Conservation (phyloP, 371 early-diverging fungal species). For the Mucor indicus region DNA sequence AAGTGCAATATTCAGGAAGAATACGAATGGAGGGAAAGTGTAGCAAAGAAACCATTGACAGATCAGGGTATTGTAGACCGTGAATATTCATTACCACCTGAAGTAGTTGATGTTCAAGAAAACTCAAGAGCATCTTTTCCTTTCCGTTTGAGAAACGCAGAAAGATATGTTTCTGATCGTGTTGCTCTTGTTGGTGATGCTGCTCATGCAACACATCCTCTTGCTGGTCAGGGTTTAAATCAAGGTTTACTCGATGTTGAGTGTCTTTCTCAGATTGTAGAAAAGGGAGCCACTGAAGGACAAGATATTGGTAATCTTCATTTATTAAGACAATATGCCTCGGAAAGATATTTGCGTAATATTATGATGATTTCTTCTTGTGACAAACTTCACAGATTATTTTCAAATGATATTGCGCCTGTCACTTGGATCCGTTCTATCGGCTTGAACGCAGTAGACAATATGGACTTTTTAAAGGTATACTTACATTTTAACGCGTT, state of each 20-base stretch:
- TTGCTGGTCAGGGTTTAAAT: slow-evolving; percentile 97
- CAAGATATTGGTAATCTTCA: slow-evolving; percentile 75
- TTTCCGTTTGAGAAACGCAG: slow-evolving; percentile 75
- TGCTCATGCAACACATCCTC: slow-evolving; percentile 94
- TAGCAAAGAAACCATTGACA: slow-evolving; percentile 29
- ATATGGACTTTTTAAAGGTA: slow-evolving; percentile 60
- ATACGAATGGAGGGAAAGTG: slow-evolving; percentile 63
- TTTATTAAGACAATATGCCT: slow-evolving; percentile 70
- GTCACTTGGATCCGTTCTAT: slow-evolving; percentile 67
- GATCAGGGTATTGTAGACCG: slow-evolving; percentile 14
- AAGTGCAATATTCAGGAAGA: slow-evolving; percentile 56
- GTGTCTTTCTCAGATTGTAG: slow-evolving; percentile 61
- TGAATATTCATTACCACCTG: slow-evolving; percentile 55
- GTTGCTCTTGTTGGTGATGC: slow-evolving; percentile 94
- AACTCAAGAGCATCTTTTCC: slow-evolving; percentile 85
- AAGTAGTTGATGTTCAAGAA: slow-evolving; percentile 60
- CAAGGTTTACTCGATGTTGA: slow-evolving; percentile 88
- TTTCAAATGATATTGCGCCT: slow-evolving; percentile 61
- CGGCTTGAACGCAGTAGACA: slow-evolving; percentile 65
- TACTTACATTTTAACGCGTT: neutral
- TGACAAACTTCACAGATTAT: slow-evolving; percentile 79
- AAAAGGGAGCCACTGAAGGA: slow-evolving; percentile 65
- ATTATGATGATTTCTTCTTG: slow-evolving; percentile 82
- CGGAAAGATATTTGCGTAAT: slow-evolving; percentile 76
- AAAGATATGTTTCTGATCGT: slow-evolving; percentile 71